Evolutionary conservation across 768 basidiomycete species (phyloP).

Genomic region (Phaeotremella skinneri): DNA sequence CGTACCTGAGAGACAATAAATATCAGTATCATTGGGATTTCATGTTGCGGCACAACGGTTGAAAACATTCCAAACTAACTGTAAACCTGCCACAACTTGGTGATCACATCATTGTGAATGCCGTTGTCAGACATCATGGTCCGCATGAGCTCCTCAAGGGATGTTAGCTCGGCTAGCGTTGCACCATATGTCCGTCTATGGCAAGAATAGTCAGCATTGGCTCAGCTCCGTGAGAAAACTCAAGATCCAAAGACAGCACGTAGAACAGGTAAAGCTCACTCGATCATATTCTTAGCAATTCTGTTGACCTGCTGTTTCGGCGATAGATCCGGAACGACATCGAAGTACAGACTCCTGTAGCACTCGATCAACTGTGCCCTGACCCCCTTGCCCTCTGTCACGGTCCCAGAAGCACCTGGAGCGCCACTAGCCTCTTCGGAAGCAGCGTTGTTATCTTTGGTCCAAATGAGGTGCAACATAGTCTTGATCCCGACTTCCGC

Average conservation of each 20-base stretch:
- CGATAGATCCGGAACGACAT: constrained; percentile 68
- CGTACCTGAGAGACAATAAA: constrained; percentile 58
- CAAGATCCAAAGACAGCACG: not conserved
- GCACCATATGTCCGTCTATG: constrained; percentile 82
- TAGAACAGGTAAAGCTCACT: constrained; percentile 57
- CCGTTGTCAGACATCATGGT: constrained; percentile 89
- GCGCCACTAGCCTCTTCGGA: constrained; percentile 54
- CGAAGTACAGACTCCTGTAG: constrained; percentile 84
- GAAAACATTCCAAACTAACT: constrained; percentile 59
- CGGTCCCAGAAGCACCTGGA: constrained; percentile 1
- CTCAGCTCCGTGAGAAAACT: no score
- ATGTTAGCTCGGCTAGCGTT: constrained; percentile 90
- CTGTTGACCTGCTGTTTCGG: constrained; percentile 84
- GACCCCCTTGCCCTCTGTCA: constrained; percentile 74
- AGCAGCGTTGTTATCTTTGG: constrained; percentile 82
- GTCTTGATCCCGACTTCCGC: constrained; percentile 90
- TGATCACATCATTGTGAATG: constrained; percentile 77
- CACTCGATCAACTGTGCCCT: constrained; percentile 82
- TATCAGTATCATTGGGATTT: not conserved
- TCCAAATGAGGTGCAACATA: constrained; percentile 97
- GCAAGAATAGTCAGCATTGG: constrained; percentile 11
- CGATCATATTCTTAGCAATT: constrained; percentile 95
- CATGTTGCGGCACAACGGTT: no score
- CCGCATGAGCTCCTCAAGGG: constrained; percentile 92
- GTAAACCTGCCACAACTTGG: constrained; percentile 94